phyloP scores from a whole-genome alignment of 192 early-diverging fungal species.

The Coemansia sp. region DNA sequence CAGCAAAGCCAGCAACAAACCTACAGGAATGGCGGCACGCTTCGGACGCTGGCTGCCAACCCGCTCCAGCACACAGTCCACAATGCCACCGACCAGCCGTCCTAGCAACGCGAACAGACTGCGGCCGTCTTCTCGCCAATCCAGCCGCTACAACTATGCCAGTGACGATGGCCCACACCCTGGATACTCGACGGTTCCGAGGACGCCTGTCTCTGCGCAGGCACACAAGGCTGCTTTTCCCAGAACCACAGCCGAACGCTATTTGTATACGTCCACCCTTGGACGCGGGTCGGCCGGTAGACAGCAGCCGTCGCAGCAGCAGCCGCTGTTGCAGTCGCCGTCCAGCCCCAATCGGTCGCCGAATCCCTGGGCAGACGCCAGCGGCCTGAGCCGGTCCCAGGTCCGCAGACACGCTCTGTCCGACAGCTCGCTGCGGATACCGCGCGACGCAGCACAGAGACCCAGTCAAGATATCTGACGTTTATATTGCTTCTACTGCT shows the following conservation, averaged over 20 bases:
- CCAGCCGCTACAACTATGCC: slow-evolving; percentile 31
- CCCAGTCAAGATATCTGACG: neutral
- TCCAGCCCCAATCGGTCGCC: slow-evolving; percentile 39
- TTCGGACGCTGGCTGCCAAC: slow-evolving; percentile 37
- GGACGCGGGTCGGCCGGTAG: slow-evolving; percentile 4
- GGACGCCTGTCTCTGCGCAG: slow-evolving; percentile 9
- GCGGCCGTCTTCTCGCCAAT: slow-evolving; percentile 52
- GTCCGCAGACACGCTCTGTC: slow-evolving; percentile 43
- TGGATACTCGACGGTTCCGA: slow-evolving; percentile 12
- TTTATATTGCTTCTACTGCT: neutral
- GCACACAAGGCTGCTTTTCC: neutral
- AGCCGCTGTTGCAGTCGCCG: slow-evolving; percentile 32
- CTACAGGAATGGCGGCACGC: slow-evolving; percentile 44
- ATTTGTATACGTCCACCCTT: slow-evolving; percentile 15
- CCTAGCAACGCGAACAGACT: slow-evolving; percentile 35
- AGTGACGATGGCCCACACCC: slow-evolving; percentile 33
- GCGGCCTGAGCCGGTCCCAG: slow-evolving; percentile 10
- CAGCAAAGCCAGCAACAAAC: slow-evolving; percentile 9
- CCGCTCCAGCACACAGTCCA: slow-evolving; percentile 12
- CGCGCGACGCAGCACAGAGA: slow-evolving; percentile 4
- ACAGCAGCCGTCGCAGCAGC: slow-evolving; percentile 2
- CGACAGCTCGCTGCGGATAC: slow-evolving; percentile 22
- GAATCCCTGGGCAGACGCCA: slow-evolving; percentile 42
- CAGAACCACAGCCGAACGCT: slow-evolving; percentile 12
- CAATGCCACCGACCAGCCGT: slow-evolving; percentile 14